Percentiles rank a stretch among this genome's conserved stretches.
Conservation (phyloP, 1,284 basidiomycete genomes). For the Trichosporon asahii region DNA sequence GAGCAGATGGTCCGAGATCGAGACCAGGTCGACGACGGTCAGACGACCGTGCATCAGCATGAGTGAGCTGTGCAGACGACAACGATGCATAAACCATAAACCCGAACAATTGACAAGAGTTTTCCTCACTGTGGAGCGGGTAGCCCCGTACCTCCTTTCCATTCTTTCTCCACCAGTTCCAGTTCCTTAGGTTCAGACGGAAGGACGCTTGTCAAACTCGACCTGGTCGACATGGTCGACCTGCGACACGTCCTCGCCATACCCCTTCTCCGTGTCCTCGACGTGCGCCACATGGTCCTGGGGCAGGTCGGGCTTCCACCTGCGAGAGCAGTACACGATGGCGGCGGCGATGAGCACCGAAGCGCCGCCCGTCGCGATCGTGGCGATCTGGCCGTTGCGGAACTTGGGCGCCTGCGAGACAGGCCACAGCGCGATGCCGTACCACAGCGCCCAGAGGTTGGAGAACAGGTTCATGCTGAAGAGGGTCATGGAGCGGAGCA, state of each 20-base stretch:
- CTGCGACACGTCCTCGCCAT: background rate
- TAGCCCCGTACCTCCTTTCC: too few relatives aligned
- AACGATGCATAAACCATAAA: background rate
- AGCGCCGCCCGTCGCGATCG: constrained; percentile 36
- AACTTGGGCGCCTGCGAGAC: constrained; percentile 38
- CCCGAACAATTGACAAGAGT: background rate
- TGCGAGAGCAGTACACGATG: constrained; percentile 34
- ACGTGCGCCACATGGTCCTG: constrained; percentile 12
- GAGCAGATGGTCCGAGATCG: background rate
- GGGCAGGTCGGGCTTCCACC: constrained; percentile 23
- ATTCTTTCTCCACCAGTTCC: background rate
- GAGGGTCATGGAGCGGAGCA: constrained; percentile 41
- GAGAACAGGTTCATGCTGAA: constrained; percentile 39
- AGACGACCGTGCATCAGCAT: background rate
- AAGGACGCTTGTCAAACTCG: background rate
- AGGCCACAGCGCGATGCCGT: constrained; percentile 41
- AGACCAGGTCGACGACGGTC: background rate
- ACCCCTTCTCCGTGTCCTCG: constrained; percentile 14
- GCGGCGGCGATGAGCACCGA: constrained; percentile 29
- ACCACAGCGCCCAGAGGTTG: constrained; percentile 39
- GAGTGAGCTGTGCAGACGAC: background rate
- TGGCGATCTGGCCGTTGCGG: constrained; percentile 44
- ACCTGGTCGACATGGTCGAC: background rate
- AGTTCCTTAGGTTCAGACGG: background rate
- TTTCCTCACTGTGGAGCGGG: too few relatives aligned